phyloP scores from a whole-genome alignment of 164 flowering plant genomes.

The Macadamia integrifolia region DNA sequence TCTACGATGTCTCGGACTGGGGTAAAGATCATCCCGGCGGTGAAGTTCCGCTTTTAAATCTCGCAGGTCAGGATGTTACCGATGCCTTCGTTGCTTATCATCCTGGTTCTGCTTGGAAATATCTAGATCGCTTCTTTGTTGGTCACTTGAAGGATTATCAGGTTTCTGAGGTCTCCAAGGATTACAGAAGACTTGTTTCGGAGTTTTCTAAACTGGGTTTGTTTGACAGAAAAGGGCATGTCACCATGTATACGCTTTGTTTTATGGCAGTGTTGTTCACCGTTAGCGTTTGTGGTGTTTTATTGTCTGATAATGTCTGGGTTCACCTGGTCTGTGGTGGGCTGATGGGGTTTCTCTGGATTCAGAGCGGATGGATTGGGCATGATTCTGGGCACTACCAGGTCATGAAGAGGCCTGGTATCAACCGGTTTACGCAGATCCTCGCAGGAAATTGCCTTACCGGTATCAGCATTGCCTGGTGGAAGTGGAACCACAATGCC shows the following conservation, averaged over 20 bases:
- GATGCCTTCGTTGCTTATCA: conserved; percentile 78
- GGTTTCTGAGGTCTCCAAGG: conserved; percentile 65
- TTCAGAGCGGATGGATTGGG: conserved; percentile 51
- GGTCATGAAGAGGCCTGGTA: conserved; percentile 29
- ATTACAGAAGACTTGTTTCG: conserved; percentile 46
- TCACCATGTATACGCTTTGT: conserved; percentile 18
- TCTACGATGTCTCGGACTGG: conserved; percentile 77
- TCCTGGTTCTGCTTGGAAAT: conserved; percentile 68
- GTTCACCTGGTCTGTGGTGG: conserved; percentile 39
- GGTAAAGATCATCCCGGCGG: conserved; percentile 73
- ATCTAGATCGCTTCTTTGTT: conserved; percentile 51
- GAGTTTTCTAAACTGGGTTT: conserved; percentile 54
- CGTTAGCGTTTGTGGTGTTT: conserved; percentile 36
- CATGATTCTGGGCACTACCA: conserved; percentile 67
- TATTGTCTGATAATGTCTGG: conserved; percentile 19
- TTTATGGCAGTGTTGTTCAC: conserved; percentile 21
- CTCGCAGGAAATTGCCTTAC: conserved; percentile 53
- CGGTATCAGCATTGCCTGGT: conserved; percentile 71
- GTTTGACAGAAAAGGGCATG: conserved; percentile 70
- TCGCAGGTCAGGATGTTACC: conserved; percentile 76
- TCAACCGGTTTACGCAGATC: conserved; percentile 36
- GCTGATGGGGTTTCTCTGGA: conserved; percentile 51
- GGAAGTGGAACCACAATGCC: conserved; percentile 71
- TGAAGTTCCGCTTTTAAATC: conserved; percentile 43
- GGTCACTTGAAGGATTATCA: conserved; percentile 49